Percentiles rank a stretch among this genome's conserved stretches.
phyloP scores from a whole-genome alignment of 306 rosid genomes.

The Prunus fruticosa region DNA sequence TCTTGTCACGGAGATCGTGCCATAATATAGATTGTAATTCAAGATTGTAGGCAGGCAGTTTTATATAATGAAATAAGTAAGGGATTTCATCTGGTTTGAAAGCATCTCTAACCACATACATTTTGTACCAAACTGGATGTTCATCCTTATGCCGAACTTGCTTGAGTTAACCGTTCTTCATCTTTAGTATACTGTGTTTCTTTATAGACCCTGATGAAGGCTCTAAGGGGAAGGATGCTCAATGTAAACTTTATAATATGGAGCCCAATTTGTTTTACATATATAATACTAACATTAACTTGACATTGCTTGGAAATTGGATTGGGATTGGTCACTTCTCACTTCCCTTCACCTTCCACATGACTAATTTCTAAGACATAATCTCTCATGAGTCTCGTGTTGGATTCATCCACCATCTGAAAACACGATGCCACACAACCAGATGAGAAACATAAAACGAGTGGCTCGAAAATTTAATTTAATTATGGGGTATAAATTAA shows the following conservation, averaged over 20 bases:
- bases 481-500: not conserved
- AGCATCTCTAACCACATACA: not conserved
- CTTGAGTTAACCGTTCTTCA: not conserved
- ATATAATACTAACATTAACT: not conserved
- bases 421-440: slow-evolving; percentile 14
- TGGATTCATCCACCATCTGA: slow-evolving; percentile 73
- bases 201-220: not conserved
- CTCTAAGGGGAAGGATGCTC: too few species aligned
- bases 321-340: slow-evolving; percentile 29
- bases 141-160: not conserved
- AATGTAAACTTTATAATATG: too few species aligned
- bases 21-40: not conserved
- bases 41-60: not conserved
- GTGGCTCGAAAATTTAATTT: not conserved
- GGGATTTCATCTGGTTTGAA: not conserved
- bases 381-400: slow-evolving; percentile 78
- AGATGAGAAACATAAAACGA: not conserved
- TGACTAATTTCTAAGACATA: slow-evolving; percentile 67
- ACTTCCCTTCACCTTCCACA: slow-evolving; percentile 41
- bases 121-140: not conserved
- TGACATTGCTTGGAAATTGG: not conserved
- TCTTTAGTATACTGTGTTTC: not conserved
- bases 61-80: not conserved
- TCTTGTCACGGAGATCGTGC: not conserved
- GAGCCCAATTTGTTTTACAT: too few species aligned